These are phyloP conservation scores for Fusarium tanahbumbuense DNA, from an alignment of 2,329 filamentous ascomycete species.

Conservation along the genomic window DNA sequence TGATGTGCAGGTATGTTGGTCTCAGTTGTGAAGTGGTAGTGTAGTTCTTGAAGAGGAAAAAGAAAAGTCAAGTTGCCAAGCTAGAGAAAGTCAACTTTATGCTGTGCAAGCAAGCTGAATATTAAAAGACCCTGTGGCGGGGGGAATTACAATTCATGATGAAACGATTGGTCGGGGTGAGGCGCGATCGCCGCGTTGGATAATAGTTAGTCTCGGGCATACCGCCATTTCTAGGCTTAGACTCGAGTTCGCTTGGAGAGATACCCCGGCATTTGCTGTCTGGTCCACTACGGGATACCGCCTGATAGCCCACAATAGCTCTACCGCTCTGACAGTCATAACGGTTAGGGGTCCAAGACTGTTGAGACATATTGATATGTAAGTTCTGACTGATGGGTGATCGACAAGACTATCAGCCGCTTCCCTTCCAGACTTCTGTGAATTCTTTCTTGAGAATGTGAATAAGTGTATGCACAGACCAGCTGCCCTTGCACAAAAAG, in stretches of 20 bases:
- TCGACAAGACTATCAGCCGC: background rate
- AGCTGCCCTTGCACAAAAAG: background rate
- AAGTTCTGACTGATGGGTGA: background rate
- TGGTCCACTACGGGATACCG: background rate
- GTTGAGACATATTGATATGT: background rate
- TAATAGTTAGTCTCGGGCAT: constrained; percentile 23
- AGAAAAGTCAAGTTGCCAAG: constrained; percentile 14
- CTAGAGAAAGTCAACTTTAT: background rate
- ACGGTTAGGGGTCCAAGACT: background rate
- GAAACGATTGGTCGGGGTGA: constrained; percentile 21
- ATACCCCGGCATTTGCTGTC: background rate
- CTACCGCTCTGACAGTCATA: background rate
- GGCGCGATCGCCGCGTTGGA: constrained; percentile 11
- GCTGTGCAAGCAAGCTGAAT: constrained; percentile 1
- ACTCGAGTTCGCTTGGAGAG: background rate
- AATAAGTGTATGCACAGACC: background rate
- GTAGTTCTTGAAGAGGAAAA: background rate
- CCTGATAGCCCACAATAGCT: background rate
- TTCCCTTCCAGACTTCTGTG: background rate
- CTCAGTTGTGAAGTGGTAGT: too few relatives aligned
- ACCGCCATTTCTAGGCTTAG: constrained; percentile 26
- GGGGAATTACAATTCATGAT: constrained; percentile 25
- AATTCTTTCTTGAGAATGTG: too few relatives aligned
- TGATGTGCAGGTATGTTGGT: background rate
- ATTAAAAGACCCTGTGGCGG: constrained; percentile 24